Conservation (phyloP, 345 rosid genomes). For the Passiflora organensis region DNA sequence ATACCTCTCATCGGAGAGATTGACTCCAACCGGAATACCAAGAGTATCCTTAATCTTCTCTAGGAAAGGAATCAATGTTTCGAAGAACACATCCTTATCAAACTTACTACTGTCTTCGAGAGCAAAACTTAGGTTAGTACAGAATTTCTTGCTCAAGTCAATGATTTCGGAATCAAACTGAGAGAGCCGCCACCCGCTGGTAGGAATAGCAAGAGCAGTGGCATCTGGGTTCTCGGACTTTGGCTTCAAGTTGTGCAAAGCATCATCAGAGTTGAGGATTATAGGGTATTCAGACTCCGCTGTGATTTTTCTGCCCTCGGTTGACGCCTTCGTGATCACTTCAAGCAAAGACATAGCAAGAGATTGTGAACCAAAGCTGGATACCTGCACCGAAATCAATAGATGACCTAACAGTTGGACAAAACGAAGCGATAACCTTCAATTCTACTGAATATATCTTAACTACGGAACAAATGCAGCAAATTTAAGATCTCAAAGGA, state of each 20-base stretch:
- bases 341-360: slow-evolving; percentile 60
- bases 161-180: slow-evolving; percentile 43
- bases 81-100: slow-evolving; percentile 36
- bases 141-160: slow-evolving; percentile 42
- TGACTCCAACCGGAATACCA: slow-evolving; percentile 29
- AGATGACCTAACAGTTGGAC: not conserved
- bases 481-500: no score
- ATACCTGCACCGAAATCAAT: slow-evolving; percentile 15
- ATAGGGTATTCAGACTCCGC: slow-evolving; percentile 50
- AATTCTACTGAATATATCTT: no score
- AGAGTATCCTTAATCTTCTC: slow-evolving; percentile 38
- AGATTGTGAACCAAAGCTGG: slow-evolving; percentile 4
- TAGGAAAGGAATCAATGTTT: slow-evolving; percentile 48
- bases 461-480: no score
- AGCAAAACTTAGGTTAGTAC: slow-evolving; percentile 46
- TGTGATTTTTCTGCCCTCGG: slow-evolving; percentile 22
- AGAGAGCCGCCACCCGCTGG: slow-evolving; percentile 56
- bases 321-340: slow-evolving; percentile 47
- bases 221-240: slow-evolving; percentile 40
- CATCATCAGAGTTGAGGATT: slow-evolving; percentile 44
- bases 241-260: slow-evolving; percentile 56
- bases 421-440: no score
- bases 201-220: slow-evolving; percentile 44
- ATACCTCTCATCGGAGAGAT: slow-evolving; percentile 21
- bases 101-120: slow-evolving; percentile 55